A percentile compares a stretch with the other conserved stretches of the same genome.
Evolutionary conservation across 805 yeast species (phyloP).

Genomic region (Yamadazyma laniorum): DNA sequence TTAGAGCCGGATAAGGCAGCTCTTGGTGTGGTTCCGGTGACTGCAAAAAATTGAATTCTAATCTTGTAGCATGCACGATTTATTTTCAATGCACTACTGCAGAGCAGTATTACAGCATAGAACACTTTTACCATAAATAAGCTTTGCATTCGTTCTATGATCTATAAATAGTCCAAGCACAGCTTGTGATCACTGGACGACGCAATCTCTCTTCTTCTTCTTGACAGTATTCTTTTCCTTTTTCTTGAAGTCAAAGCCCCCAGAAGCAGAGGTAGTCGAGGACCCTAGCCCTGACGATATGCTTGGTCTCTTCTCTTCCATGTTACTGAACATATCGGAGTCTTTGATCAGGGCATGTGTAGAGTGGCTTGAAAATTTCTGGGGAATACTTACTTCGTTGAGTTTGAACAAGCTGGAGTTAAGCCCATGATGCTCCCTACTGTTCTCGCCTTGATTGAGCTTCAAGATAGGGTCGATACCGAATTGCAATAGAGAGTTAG

Average conservation of each 20-base stretch:
- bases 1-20: too few relatives aligned
- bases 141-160: too few relatives aligned
- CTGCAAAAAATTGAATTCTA: too few relatives aligned
- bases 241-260: conserved; percentile 2
- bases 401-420: conserved; percentile 9
- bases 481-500: conserved; percentile 63
- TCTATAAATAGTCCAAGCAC: not conserved
- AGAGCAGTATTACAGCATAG: too few relatives aligned
- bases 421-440: not conserved
- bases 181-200: conserved; percentile 18
- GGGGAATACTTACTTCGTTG: conserved; percentile 8
- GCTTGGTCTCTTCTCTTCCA: conserved; percentile 11
- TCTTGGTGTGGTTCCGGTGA: too few relatives aligned
- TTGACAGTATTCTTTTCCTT: conserved; percentile 5
- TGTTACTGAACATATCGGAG: conserved; percentile 12
- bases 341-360: conserved; percentile 1
- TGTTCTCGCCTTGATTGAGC: conserved; percentile 12
- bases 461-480: conserved; percentile 50
- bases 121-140: too few relatives aligned
- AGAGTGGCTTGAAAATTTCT: not conserved
- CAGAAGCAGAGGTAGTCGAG: not conserved
- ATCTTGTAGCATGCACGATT: too few relatives aligned
- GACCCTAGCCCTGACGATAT: conserved; percentile 12
- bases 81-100: too few relatives aligned
- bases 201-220: conserved; percentile 30